Conservation (phyloP, 768 basidiomycete species). For the Fistulinella prunicolor region DNA sequence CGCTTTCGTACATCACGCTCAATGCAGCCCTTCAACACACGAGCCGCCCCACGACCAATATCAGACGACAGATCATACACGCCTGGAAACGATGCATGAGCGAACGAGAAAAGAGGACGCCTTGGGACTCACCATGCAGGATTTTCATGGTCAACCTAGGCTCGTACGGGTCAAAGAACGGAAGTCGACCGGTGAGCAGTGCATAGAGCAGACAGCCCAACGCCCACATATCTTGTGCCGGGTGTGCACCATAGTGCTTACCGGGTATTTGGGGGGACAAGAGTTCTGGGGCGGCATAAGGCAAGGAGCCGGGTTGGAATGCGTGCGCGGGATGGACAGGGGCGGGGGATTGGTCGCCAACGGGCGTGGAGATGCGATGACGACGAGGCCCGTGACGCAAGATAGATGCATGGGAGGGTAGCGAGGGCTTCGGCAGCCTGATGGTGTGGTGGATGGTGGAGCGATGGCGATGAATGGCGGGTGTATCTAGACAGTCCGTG, state of each 20-base stretch:
- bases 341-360: conserved; percentile 30
- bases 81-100: conserved; percentile 40
- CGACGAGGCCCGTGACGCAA: conserved; percentile 41
- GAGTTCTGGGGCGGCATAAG: conserved; percentile 89
- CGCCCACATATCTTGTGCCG: conserved; percentile 95
- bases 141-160: conserved; percentile 92
- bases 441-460: conserved; percentile 29
- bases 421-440: conserved; percentile 21
- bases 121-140: conserved; percentile 59
- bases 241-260: conserved; percentile 35
- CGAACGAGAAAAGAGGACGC: background rate
- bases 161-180: conserved; percentile 88
- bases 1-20: conserved; percentile 57
- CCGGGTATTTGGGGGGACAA: conserved; percentile 58
- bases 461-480: conserved; percentile 22
- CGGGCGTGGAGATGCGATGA: conserved; percentile 46
- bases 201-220: conserved; percentile 87
- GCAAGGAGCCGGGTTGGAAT: conserved; percentile 81
- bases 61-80: conserved; percentile 55
- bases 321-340: conserved; percentile 33
- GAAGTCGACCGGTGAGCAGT: conserved; percentile 79
- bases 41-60: conserved; percentile 60
- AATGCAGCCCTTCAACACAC: conserved; percentile 78
- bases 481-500: conserved; percentile 6
- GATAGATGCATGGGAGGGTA: conserved; percentile 14